phyloP scores from a whole-genome alignment of 2,329 filamentous ascomycete species.

The Paraphaeosphaeria sporulosa region DNA sequence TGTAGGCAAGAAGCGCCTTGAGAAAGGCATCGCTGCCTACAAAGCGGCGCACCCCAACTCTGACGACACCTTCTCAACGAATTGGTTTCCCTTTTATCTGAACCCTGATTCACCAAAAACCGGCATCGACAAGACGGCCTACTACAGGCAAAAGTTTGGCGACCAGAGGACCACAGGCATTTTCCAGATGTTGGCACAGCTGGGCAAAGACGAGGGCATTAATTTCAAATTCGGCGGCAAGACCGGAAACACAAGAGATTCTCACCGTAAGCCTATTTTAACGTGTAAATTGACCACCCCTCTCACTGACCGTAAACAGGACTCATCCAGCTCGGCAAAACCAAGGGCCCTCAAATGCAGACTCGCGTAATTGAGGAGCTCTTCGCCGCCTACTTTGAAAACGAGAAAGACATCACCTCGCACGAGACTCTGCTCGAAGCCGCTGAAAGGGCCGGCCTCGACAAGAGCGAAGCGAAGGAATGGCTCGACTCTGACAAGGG shows the following conservation, averaged over 20 bases:
- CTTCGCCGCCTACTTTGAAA: constrained; percentile 55
- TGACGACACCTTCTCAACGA: constrained; percentile 74
- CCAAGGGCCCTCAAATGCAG: constrained; percentile 60
- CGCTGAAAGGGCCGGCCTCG: constrained; percentile 54
- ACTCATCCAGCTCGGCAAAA: constrained; percentile 70
- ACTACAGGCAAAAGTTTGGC: constrained; percentile 70
- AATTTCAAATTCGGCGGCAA: constrained; percentile 74
- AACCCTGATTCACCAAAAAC: constrained; percentile 68
- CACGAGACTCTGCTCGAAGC: constrained; percentile 50
- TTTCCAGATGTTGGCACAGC: constrained; percentile 61
- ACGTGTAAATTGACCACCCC: not conserved
- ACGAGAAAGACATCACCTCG: constrained; percentile 57
- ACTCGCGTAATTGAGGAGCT: constrained; percentile 50
- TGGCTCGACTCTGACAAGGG: constrained; percentile 56
- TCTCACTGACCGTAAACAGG: constrained; percentile 6
- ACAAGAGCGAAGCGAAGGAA: constrained; percentile 51
- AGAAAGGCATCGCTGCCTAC: constrained; percentile 73
- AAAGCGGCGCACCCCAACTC: constrained; percentile 66
- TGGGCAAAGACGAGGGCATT: constrained; percentile 73
- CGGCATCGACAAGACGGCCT: constrained; percentile 60
- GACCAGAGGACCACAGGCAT: constrained; percentile 67
- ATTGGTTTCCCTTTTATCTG: constrained; percentile 83
- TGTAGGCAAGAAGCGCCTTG: constrained; percentile 78
- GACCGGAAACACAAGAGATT: constrained; percentile 79
- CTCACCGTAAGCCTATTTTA: constrained; percentile 66